These are phyloP conservation scores for Schwanniomyces vanrijiae DNA, from an alignment of 805 yeast species.

Conservation along the genomic window DNA sequence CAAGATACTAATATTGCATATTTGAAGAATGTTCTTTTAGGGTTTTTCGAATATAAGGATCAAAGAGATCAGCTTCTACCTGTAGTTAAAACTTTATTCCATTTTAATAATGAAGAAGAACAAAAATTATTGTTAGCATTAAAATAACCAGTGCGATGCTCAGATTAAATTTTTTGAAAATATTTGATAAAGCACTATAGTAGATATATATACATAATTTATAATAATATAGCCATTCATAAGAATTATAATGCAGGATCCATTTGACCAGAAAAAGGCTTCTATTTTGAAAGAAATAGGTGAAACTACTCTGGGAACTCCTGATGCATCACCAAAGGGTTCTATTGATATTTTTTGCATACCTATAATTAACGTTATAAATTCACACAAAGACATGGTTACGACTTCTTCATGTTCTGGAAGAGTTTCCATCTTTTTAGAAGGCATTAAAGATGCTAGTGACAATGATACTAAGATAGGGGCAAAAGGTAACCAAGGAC, in stretches of 20 bases:
- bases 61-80: conserved; percentile 85
- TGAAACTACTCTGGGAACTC: conserved; percentile 38
- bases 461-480: conserved; percentile 48
- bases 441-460: conserved; percentile 54
- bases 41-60: conserved; percentile 90
- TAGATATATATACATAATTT: neutral
- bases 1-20: conserved; percentile 53
- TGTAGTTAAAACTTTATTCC: conserved; percentile 74
- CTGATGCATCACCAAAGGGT: conserved; percentile 85
- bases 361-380: conserved; percentile 71
- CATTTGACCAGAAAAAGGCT: conserved; percentile 68
- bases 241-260: conserved; percentile 34
- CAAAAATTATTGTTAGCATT: conserved; percentile 63
- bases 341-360: conserved; percentile 72
- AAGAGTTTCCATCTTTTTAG: conserved; percentile 76
- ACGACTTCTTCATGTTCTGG: conserved; percentile 92
- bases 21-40: conserved; percentile 84
- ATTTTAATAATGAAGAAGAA: conserved; percentile 70
- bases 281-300: conserved; percentile 54
- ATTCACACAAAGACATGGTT: conserved; percentile 63
- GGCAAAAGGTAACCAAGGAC: conserved; percentile 83
- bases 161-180: neutral
- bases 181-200: neutral
- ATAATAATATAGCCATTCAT: neutral
- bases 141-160: conserved; percentile 19